A percentile compares a stretch with the other conserved stretches of the same genome.
Evolutionary conservation across 129 eudicot genomes (phyloP).

Genomic region (Rutidosis leptorrhynchoides): DNA sequence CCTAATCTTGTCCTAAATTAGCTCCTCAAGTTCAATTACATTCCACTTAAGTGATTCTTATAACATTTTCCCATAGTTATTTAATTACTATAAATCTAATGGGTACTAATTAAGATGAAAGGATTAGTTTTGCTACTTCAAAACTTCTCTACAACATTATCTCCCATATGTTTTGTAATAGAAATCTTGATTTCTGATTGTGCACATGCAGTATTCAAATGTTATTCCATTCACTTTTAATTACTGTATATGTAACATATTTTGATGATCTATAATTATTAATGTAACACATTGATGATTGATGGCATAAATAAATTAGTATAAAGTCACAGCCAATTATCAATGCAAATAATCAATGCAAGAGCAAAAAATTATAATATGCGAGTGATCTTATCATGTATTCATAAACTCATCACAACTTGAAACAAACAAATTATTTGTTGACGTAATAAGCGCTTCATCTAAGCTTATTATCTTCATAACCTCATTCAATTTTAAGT

Average conservation of each 20-base stretch:
- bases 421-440: neutral
- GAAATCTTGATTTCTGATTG: neutral
- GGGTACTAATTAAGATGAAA: conserved; percentile 20
- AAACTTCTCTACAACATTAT: conserved; percentile 27
- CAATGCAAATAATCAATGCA: no score
- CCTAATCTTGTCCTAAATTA: conserved; percentile 30
- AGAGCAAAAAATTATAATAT: no score
- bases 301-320: neutral
- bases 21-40: conserved; percentile 14
- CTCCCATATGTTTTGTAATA: conserved; percentile 36
- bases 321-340: no score
- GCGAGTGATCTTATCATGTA: neutral
- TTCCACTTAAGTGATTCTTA: conserved; percentile 26
- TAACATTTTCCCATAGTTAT: conserved; percentile 18
- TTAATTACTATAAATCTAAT: conserved; percentile 26
- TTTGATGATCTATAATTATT: neutral
- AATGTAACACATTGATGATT: neutral
- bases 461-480: conserved; percentile 38
- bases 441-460: neutral
- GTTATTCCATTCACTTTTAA: neutral
- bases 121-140: conserved; percentile 31
- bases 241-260: neutral
- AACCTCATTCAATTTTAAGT: conserved; percentile 32
- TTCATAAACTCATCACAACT: neutral
- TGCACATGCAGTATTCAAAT: neutral